Evolutionary conservation across 2,329 filamentous ascomycete species (phyloP).

Genomic region (Xylaria arbuscula): DNA sequence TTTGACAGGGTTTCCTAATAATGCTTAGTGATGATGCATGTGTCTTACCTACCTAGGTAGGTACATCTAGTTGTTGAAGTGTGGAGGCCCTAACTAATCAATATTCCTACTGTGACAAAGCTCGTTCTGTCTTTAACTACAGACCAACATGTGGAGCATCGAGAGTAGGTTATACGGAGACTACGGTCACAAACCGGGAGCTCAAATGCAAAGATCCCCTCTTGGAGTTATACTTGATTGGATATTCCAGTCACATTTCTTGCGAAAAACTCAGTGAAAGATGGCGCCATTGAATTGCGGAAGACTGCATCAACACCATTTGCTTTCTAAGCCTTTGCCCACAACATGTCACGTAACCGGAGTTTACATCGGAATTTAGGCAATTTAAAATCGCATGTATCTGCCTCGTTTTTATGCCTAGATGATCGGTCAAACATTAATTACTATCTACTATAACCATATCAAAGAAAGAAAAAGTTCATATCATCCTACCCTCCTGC

Average conservation of each 20-base stretch:
- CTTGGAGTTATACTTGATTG: neutral
- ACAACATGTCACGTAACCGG: neutral
- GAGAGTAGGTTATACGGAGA: neutral
- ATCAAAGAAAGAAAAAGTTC: neutral
- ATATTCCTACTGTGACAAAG: neutral
- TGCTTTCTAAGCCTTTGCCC: constrained; percentile 26
- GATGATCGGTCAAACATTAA: neutral
- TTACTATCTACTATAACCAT: neutral
- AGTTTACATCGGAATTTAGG: neutral
- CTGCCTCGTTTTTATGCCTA: neutral
- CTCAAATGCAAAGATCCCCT: neutral
- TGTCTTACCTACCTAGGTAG: neutral
- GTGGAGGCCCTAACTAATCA: neutral
- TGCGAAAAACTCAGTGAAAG: neutral
- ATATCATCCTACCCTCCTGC: neutral
- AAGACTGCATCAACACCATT: neutral
- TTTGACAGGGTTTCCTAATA: neutral
- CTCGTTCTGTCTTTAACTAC: neutral
- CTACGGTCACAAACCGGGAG: neutral
- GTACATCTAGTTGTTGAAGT: neutral
- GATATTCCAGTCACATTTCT: neutral
- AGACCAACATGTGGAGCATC: neutral
- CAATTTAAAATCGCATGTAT: neutral
- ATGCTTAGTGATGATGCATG: constrained; percentile 1
- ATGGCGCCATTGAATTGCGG: neutral